Base-by-base conservation (phyloP, 208 protist genomes). In the Trypanosoma lewisi region DNA sequence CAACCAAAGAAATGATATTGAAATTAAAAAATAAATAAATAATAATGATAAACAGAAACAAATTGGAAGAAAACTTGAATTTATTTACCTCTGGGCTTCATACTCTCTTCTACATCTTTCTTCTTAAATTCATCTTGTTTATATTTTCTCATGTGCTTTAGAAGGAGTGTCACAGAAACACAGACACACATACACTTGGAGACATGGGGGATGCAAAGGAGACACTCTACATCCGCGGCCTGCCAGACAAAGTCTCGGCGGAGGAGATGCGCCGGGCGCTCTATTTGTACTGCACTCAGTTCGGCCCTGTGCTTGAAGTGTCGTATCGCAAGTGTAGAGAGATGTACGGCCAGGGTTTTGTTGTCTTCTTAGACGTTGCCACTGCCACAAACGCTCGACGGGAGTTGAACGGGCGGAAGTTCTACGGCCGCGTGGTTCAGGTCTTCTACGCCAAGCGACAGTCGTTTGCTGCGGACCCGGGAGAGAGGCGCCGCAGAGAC, bases 231-330 rank as follows among this genome's bases (percentile, higher is more conserved):
- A 87, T 95, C n/a, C 67, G 77, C 25, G 84, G 84, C 4, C 55
- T 95, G 16, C 89, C 89, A 3, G 89, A 95, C 64, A 95, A 95
- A 60, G 61, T 80, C 16, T 91, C 85, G 2, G 74, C 79, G 17
- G 77, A 81, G 16, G 85, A 90, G 62, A 75, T 95, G 56, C 75
- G 79, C 11, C 76, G 85, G 14, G 83, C 82, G 2, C 65, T 95
- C 11, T 95, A 95, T 55, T 67, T 91, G 5, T 86, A 87, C 63
- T 95, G 89, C 73, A 92, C 89, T 0, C 89, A 93, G 42, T 95
- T 86, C 59, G 89, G 89, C 9, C 89, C 89, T 31, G 83, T 95
- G 19, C 62, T 76, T 28, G 80, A 83, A 21, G 82, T 95, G 25
- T 56, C 77, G 23, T 92, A 89, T 60, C 51, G 57, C 31, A 92